Base-by-base conservation (phyloP, 1,139 yeast species). In the Yamadazyma oceani region DNA sequence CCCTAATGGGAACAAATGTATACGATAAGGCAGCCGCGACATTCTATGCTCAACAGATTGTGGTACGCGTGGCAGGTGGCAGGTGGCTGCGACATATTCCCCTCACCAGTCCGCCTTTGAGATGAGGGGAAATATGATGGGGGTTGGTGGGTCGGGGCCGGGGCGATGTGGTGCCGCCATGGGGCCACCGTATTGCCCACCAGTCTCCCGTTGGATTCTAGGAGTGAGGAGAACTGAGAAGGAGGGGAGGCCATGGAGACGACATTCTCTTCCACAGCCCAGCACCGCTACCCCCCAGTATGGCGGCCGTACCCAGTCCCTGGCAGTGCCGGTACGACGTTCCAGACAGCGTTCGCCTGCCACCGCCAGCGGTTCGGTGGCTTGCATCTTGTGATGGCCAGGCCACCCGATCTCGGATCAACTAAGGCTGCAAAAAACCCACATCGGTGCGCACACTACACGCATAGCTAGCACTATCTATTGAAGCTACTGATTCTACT, bases 21-120 rank as follows among this genome's bases (percentile, higher is more conserved):
- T 10, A 12, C 13, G 13, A 12, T 24, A 13, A 11, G 16, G 8
- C 10, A 26, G 13, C 28, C 9, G 10, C 28, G 28, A 26, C 28
- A 26, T 26, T 26, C 5, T 26, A 26, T 26, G 28, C 28, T 26
- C 28, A 26, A 26, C 28, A 26, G 13, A 26, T 7, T n/a, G 28
- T 24, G 26, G 13, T 12, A 24, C 26, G 26, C 26, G 28, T 13
- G 13, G 28, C n/a, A 8, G 17, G 9, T 13, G 28, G n/a, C n/a
- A n/a, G 28, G 28, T 7, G 16, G 28, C n/a, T 26, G 16, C 17
- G 17, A 14, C 28, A 26, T 26, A 8, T 26, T 12, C 28, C 28
- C 28, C 28, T 26, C 28, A n/a, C 16, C 4, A 26, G 28, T 16
- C 28, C 28, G 28, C 28, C 28, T 26, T 24, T 6, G 5, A 5